These are phyloP conservation scores for Ajuga chamaepitys DNA, from an alignment of 257 asterid species.

Conservation along the genomic window DNA sequence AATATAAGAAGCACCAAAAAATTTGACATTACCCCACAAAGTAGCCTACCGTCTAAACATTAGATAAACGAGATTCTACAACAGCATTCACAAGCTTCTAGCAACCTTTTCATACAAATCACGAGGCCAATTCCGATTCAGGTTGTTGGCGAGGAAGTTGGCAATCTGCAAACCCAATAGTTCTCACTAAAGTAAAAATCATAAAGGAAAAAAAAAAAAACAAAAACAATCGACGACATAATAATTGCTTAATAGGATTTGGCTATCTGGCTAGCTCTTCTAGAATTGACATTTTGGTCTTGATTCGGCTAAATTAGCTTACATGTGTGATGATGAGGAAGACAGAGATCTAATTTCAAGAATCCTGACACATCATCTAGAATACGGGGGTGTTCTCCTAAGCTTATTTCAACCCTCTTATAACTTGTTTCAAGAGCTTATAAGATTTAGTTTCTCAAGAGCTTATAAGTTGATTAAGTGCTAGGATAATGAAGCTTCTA, in stretches of 20 bases:
- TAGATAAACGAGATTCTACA: not conserved
- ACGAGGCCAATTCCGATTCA: conserved; percentile 86
- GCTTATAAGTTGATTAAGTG: too few species aligned
- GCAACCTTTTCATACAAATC: conserved; percentile 89
- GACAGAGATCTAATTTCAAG: too few species aligned
- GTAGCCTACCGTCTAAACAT: conserved; percentile 5
- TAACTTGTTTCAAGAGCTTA: too few species aligned
- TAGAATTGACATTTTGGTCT: too few species aligned
- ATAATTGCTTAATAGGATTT: not conserved
- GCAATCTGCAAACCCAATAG: conserved; percentile 56
- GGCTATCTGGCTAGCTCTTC: too few species aligned
- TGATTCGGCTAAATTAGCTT: too few species aligned
- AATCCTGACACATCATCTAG: too few species aligned
- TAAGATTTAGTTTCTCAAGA: too few species aligned
- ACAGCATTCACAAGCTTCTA: conserved; percentile 54
- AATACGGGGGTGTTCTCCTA: too few species aligned
- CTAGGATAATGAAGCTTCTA: too few species aligned
- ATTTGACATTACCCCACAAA: not conserved
- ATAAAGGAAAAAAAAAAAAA: not conserved
- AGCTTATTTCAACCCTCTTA: too few species aligned
- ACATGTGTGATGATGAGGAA: too few species aligned
- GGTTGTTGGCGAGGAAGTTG: conserved; percentile 80
- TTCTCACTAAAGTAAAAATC: not conserved
- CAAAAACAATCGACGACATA: not conserved
- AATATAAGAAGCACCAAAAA: not conserved